Base-by-base conservation (phyloP, 2,329 filamentous ascomycete genomes). In the Xylariaceae sp. region DNA sequence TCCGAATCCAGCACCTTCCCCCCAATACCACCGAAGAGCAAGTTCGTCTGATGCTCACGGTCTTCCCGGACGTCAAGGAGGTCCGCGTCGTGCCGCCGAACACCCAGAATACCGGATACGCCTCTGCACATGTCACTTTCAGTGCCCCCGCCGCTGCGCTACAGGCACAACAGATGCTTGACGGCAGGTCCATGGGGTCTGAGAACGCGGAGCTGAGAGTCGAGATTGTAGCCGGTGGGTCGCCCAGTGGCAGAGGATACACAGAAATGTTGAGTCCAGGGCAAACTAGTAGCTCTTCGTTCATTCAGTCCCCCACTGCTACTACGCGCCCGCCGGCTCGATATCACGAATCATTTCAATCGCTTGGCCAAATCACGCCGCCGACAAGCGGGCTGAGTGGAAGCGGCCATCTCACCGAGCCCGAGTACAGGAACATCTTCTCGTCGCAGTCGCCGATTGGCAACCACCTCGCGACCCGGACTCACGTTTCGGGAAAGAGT, bases 401-500 rank as follows among this genome's bases (percentile, higher is more conserved):
- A 48, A 72, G 70, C 40, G 73, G 69, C 43, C 79, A 85, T 44
- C 69, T 83, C 34, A 67, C 74, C n/a, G 71, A 73, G 36, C 68
- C 74, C 3, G 78, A 80, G 21, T 63, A 71, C 42, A 76, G 81
- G 48, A 78, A 68, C 44, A 63, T 86, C 17, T 88, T 87, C 62
- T 83, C 81, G 9, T 78, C 82, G 1, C 82, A 84, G 50, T 87
- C 83, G 5, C 83, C 83, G 1, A 81, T 87, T 38, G 80, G 78
- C 29, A 83, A 81, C 54, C 76, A 83, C 37, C 68, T 83, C n/a
- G 68, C 69, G n/a, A 79, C 81, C 43, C 69, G 73, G 34, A 64
- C 69, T 12, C 71, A 77, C 40, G 69, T 76, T 26, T 75, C 77
- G 3, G 81, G 84, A 50, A 88, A 87, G 61, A 76, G 78, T 3